These are phyloP conservation scores for Rhizoctonia solani DNA, from an alignment of 1,284 basidiomycete species.

Conservation along the genomic window DNA sequence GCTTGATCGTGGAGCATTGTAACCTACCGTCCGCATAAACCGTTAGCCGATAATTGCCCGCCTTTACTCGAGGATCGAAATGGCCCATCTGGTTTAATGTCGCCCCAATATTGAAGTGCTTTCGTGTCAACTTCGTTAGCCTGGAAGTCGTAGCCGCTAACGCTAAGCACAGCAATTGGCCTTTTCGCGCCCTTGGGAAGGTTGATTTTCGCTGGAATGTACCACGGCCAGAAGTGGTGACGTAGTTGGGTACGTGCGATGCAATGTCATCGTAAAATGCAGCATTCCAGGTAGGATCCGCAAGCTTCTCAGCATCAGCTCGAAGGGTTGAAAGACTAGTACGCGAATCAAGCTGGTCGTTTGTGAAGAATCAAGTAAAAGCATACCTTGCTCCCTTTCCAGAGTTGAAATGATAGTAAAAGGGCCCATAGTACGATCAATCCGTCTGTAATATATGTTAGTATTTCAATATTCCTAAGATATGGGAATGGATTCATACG, in stretches of 20 bases:
- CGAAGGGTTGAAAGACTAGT: constrained; percentile 32
- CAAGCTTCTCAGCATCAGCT: constrained; percentile 39
- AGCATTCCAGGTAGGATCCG: constrained; percentile 39
- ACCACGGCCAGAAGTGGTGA: constrained; percentile 40
- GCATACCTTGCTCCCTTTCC: constrained; percentile 11
- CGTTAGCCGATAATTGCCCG: constrained; percentile 44
- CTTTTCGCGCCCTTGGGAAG: constrained; percentile 40
- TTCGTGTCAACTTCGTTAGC: constrained; percentile 40
- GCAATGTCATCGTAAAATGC: constrained; percentile 45
- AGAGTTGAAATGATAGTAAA: constrained; percentile 41
- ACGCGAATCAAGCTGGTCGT: background rate
- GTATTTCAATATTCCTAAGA: background rate
- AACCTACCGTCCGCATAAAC: constrained; percentile 42
- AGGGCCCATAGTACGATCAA: constrained; percentile 45
- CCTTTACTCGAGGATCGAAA: constrained; percentile 42
- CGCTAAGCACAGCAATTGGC: constrained; percentile 41
- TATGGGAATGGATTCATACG: background rate
- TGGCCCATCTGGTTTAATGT: constrained; percentile 40
- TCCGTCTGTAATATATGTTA: constrained; percentile 36
- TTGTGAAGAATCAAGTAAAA: background rate
- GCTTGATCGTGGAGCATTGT: background rate
- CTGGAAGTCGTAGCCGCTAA: constrained; percentile 42
- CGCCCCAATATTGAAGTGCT: constrained; percentile 44
- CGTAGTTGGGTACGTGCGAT: constrained; percentile 41
- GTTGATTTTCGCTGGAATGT: constrained; percentile 39